phyloP scores from a whole-genome alignment of 306 rosid genomes.

The Glycine tomentella region DNA sequence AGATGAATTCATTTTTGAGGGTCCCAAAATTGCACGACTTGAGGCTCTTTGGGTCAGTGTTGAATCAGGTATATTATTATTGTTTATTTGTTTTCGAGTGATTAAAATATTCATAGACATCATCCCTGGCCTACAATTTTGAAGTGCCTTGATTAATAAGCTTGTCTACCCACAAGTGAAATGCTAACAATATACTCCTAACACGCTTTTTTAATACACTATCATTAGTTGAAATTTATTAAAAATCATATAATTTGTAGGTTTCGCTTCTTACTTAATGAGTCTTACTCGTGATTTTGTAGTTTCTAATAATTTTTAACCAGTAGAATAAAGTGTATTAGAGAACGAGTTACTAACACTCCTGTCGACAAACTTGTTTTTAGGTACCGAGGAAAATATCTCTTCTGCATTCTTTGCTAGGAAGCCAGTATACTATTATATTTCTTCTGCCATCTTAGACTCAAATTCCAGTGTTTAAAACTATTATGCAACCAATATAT shows the following conservation, averaged over 20 bases:
- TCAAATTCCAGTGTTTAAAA: background rate
- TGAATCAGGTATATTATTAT: slow-evolving; percentile 76
- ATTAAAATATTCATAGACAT: slow-evolving; percentile 22
- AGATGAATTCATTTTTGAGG: slow-evolving; percentile 77
- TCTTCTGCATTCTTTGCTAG: slow-evolving; percentile 23
- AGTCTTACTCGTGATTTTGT: background rate
- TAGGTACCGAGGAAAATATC: background rate
- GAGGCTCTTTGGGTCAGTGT: slow-evolving; percentile 84
- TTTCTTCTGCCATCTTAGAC: slow-evolving; percentile 22
- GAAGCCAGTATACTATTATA: slow-evolving; percentile 7
- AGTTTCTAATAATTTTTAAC: background rate
- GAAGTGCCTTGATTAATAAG: background rate
- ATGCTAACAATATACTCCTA: background rate
- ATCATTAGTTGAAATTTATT: background rate
- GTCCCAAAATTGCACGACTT: slow-evolving; percentile 69
- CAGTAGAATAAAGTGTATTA: background rate
- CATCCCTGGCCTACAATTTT: slow-evolving; percentile 22
- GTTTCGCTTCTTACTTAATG: background rate
- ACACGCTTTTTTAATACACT: background rate
- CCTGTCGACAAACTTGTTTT: background rate
- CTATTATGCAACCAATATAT: too few relatives aligned
- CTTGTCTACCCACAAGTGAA: background rate
- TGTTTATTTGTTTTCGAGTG: slow-evolving; percentile 31
- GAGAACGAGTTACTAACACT: background rate
- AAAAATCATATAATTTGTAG: background rate